Base-by-base conservation (phyloP, 2,329 filamentous ascomycete species). In the Fusarium equiseti region DNA sequence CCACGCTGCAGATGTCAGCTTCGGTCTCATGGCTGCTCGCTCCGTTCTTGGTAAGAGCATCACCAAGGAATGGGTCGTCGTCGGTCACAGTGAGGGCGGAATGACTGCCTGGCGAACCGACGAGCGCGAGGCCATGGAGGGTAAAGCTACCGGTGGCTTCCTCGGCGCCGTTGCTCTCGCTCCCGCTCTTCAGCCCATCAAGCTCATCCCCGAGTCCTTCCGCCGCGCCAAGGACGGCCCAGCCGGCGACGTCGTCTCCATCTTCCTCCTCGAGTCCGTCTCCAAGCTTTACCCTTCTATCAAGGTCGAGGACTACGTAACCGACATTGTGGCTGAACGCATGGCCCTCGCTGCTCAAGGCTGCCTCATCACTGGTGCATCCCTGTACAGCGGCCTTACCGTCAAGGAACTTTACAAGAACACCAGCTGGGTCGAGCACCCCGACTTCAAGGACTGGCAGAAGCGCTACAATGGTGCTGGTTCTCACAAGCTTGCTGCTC, bases 201-300 rank as follows among this genome's bases (percentile, higher is more conserved):
- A 50, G 16, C 63, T 67, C 1, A 67, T 67, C 4, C 64, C 64
- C 2, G 56, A 67, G 12, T 67, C 64, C 5, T 67, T 67, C 57
- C 56, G 63, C 0, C 42, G 40, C 1, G 64, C 63, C 15, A 52
- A 62, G 3, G 63, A 49, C 3, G 63, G 64, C 0, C 64, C 64
- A 8, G 64, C 44, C 2, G 64, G 63, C 1, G 63, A 67, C 8
- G 64, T 67, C 10, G 63, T 67, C 3, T 67, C 64, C 2, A 67
- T 67, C 0, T 67, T 51, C 11, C 16, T 67, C 2, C 46, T 67
- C 1, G 56, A 62, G 42, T 62, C 64, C 2, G 3, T 62, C 4
- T 31, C 61, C 7, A 59, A 60, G 0, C 59, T 64, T 2, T 64
- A 18, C 11, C 35, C 46, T 1, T 48, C 50, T 0, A 67, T 67